Evolutionary conservation across 164 flowering plant genomes (phyloP).

Genomic region (Stephania cephalantha): DNA sequence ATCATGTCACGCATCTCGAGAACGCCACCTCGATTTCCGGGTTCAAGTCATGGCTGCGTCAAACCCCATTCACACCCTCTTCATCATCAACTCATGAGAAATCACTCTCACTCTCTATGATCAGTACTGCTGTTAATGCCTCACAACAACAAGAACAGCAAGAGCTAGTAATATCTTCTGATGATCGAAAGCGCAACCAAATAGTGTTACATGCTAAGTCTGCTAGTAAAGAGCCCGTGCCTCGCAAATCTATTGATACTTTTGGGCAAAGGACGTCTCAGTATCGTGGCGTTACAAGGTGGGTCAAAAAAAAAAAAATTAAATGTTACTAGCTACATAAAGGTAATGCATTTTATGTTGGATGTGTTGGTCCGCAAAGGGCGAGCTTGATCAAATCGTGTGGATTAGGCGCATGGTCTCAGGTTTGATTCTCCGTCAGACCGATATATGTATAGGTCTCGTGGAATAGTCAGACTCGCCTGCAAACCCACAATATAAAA

Average conservation of each 20-base stretch:
- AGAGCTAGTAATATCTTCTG: not conserved
- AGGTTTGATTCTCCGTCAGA: too few relatives aligned
- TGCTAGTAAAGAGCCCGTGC: not conserved
- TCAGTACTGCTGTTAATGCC: not conserved
- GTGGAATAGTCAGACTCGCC: too few relatives aligned
- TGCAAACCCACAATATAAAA: too few relatives aligned
- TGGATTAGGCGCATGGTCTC: too few relatives aligned
- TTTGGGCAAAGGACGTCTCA: constrained; percentile 96
- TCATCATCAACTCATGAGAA: not conserved
- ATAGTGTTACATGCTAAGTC: not conserved
- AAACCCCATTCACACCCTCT: constrained; percentile 16
- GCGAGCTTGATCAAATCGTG: too few relatives aligned
- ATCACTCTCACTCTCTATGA: not conserved
- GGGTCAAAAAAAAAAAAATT: not conserved
- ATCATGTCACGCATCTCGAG: not conserved
- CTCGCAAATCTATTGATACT: constrained; percentile 38
- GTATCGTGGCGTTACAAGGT: constrained; percentile 96
- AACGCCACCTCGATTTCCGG: constrained; percentile 33
- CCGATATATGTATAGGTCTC: too few relatives aligned
- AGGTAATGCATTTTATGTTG: too few relatives aligned
- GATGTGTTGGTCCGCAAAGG: too few relatives aligned
- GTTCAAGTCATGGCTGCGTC: constrained; percentile 51
- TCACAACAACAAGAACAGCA: not conserved
- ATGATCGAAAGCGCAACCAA: not conserved
- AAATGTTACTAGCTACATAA: not conserved